These are phyloP conservation scores for Komagataella pseudopastoris DNA, from an alignment of 805 yeast genomes.

Conservation along the genomic window DNA sequence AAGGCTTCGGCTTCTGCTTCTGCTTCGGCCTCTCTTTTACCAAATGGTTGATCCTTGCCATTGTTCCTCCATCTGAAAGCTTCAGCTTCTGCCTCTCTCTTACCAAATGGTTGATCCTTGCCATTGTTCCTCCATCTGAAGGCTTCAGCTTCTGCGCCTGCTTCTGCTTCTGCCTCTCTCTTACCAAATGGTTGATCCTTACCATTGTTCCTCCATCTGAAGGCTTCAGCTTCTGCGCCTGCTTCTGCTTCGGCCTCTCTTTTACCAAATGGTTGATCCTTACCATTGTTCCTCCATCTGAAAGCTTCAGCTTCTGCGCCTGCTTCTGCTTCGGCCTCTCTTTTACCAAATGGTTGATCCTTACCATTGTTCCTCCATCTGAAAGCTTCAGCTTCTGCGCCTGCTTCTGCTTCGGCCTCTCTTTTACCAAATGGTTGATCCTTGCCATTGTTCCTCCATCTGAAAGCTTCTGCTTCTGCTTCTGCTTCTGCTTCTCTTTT, in stretches of 20 bases:
- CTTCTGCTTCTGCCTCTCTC: constrained; percentile 2
- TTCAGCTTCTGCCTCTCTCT: constrained; percentile 10
- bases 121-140: constrained; percentile 3
- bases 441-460: constrained; percentile 5
- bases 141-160: constrained; percentile 5
- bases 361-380: constrained; percentile 3
- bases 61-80: constrained; percentile 4
- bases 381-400: constrained; percentile 4
- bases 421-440: constrained; percentile 10
- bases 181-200: constrained; percentile 9
- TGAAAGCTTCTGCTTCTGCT: constrained; percentile 12
- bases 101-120: constrained; percentile 4
- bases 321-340: constrained; percentile 7
- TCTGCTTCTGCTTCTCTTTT: constrained; percentile 19
- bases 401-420: constrained; percentile 2
- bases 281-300: constrained; percentile 2
- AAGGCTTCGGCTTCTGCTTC: constrained; percentile 10
- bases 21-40: constrained; percentile 9
- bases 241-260: constrained; percentile 8
- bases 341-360: constrained; percentile 6
- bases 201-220: background rate
- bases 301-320: constrained; percentile 13
- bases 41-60: background rate
- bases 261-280: constrained; percentile 6
- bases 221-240: constrained; percentile 4